Conservation (phyloP, 2,329 filamentous ascomycete genomes). For the Drechslerella stenobrocha region DNA sequence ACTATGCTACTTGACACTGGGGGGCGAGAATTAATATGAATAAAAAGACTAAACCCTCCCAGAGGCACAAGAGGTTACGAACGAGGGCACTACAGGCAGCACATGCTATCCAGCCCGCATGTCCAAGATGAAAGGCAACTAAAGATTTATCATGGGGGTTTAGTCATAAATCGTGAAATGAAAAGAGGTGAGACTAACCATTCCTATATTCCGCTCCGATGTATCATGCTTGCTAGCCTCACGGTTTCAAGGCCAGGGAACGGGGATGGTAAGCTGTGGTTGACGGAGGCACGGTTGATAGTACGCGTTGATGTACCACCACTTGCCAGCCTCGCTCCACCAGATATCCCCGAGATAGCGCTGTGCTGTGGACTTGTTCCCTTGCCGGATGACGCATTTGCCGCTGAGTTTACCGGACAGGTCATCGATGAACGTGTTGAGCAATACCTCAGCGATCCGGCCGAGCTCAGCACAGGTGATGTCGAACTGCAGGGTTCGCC, state of each 20-base stretch:
- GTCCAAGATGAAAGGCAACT: no score
- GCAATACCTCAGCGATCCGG: slow-evolving; percentile 27
- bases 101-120: no score
- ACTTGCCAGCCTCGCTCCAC: slow-evolving; percentile 20
- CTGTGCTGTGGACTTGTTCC: slow-evolving; percentile 1
- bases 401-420: neutral
- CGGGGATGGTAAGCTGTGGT: slow-evolving; percentile 16
- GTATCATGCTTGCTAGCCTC: neutral
- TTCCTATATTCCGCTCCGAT: neutral
- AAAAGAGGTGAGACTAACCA: neutral
- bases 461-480: slow-evolving; percentile 26
- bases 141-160: no score
- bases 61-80: no score
- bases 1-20: no score
- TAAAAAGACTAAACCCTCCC: no score
- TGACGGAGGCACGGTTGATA: slow-evolving; percentile 10
- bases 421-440: slow-evolving; percentile 14
- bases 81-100: no score
- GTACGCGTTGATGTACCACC: slow-evolving; percentile 34
- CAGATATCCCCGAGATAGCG: slow-evolving; percentile 17
- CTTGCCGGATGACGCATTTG: slow-evolving; percentile 7
- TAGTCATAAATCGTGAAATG: no score
- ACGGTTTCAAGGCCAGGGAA: slow-evolving; percentile 6
- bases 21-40: no score
- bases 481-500: slow-evolving; percentile 2